phyloP scores from a whole-genome alignment of 352 stramenopile genomes.

The Aphanomyces astaci region DNA sequence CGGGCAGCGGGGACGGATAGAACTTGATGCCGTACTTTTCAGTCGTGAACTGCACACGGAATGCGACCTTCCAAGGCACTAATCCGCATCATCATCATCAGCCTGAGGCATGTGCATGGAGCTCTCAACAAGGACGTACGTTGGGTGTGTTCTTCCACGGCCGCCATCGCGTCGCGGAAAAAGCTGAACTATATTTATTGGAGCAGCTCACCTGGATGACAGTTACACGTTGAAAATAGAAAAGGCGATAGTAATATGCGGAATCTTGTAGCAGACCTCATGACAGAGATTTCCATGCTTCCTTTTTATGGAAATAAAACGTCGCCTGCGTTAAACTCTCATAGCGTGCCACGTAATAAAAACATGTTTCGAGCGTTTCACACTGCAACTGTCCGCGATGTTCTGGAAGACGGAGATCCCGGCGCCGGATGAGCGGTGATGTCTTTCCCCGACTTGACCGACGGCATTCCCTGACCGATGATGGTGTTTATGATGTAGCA shows the following conservation, averaged over 20 bases:
- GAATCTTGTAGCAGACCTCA: not conserved
- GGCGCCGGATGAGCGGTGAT: constrained; percentile 19
- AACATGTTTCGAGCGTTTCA: not conserved
- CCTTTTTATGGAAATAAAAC: not conserved
- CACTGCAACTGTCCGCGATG: not conserved
- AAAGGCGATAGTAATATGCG: not conserved
- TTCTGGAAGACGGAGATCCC: constrained; percentile 21
- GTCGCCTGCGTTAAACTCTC: not conserved
- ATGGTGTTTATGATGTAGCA: too few species aligned
- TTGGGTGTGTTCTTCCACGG: not conserved
- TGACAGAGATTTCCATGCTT: not conserved
- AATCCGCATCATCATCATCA: not conserved
- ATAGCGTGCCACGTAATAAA: not conserved
- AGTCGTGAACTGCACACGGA: constrained; percentile 72
- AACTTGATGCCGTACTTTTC: constrained; percentile 75
- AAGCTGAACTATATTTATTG: not conserved
- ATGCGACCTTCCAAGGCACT: constrained; percentile 76
- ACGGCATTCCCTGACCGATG: too few species aligned
- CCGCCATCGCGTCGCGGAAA: too few species aligned
- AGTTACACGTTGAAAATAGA: not conserved
- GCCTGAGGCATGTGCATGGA: too few species aligned
- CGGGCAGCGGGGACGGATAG: constrained; percentile 62
- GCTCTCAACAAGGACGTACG: too few species aligned
- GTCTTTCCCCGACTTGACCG: too few species aligned
- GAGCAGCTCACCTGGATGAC: not conserved